phyloP scores from a whole-genome alignment of 768 basidiomycete genomes.

The Lepiota venenata region DNA sequence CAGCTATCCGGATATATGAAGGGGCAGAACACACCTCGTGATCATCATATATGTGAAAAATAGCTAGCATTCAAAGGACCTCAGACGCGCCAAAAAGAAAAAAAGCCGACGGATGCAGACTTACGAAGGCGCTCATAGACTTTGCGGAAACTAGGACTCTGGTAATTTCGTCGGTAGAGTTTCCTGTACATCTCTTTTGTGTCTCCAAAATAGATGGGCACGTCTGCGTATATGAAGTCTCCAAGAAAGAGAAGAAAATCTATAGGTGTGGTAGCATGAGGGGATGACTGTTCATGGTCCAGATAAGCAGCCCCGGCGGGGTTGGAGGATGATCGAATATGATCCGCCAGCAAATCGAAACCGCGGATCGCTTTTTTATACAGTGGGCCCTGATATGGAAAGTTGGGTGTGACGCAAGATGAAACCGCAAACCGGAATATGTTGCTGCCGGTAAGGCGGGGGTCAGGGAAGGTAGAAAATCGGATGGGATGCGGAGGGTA shows the following conservation, averaged over 20 bases:
- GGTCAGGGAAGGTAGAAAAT: constrained; percentile 77
- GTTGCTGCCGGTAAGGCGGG: constrained; percentile 45
- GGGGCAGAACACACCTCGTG: constrained; percentile 46
- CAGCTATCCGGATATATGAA: no score
- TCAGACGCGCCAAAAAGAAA: neutral
- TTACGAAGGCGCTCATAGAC: constrained; percentile 68
- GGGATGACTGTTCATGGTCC: neutral
- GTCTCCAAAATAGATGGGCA: constrained; percentile 61
- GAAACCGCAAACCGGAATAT: constrained; percentile 70
- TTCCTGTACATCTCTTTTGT: constrained; percentile 55
- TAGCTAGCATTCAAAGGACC: constrained; percentile 38
- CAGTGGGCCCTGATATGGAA: constrained; percentile 61
- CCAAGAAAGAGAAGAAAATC: constrained; percentile 72
- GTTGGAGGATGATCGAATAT: constrained; percentile 35
- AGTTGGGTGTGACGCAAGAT: constrained; percentile 68
- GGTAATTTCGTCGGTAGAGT: constrained; percentile 65
- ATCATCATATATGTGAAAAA: constrained; percentile 70
- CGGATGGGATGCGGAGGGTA: constrained; percentile 47
- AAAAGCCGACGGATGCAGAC: constrained; percentile 22
- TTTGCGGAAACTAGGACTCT: constrained; percentile 59
- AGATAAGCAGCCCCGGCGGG: neutral
- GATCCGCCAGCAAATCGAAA: constrained; percentile 60
- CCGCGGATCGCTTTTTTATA: constrained; percentile 54
- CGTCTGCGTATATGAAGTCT: constrained; percentile 76
- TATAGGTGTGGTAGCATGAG: constrained; percentile 14